Evolutionary conservation across 441 rosid species (phyloP), one percentile per base, ranked within the genome.

Genomic region (Adansonia grandidieri): DNA sequence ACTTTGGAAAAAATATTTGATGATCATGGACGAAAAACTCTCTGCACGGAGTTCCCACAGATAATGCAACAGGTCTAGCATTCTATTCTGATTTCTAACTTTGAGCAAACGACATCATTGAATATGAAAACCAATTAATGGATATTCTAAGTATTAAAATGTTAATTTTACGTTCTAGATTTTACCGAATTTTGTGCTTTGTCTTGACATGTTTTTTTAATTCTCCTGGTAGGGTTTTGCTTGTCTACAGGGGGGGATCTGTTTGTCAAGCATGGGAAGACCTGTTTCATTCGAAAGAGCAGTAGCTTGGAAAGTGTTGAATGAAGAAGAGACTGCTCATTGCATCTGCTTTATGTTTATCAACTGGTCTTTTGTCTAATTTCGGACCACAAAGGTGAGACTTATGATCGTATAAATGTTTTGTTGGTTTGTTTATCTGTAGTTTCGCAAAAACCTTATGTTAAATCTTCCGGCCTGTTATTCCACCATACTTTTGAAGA

Each of bases 221-320:
- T 28, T 17, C 22, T 79, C n/a, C 44, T 71, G 77, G 7, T 9
- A 96, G 99, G 98, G 99, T 17, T 96, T 91, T n/a, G 90, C 92
- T 22, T 93, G 95, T 77, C 95, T 96, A 64, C 96, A 91, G 84
- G 94, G 96, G 0, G 98, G 99, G 51, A 92, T 94, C 75, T 96
- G 99, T 45, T 83, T 96, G 83, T 96, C 99, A 17, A 96, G 98
- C 93, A 96, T 96, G 99, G 98, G 97, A 17, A 89, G 99, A 76
- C 99, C 99, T 0, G 95, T 94, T 60, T 96, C 98, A 0, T 94
- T 91, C 0, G 99, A 94, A 84, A 89, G 96, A 79, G 99, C 98
- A 15, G 98, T 96, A 84, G 97, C 99, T 32, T 96, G 98, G 98
- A 96, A 94, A 87, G 99, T 94, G 82, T 77, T 94, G 76, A 93